phyloP scores from a whole-genome alignment of 176 grass and related monocot species.

The Aegilops sharonensis region DNA sequence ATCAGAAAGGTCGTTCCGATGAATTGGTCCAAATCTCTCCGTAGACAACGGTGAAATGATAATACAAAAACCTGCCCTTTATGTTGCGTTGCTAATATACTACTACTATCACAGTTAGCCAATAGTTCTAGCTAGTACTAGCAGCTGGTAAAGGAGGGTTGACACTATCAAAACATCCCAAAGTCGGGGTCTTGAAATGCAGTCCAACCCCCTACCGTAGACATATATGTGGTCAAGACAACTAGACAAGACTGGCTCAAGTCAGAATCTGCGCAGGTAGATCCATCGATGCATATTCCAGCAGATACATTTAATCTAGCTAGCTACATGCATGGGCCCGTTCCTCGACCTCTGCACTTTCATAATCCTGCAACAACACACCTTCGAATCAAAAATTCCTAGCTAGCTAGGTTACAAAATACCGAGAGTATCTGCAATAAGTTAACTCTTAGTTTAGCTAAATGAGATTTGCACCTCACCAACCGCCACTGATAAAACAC shows the following conservation, averaged over 20 bases:
- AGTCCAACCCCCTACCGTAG: neutral
- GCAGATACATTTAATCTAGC: neutral
- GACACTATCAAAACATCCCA: constrained; percentile 21
- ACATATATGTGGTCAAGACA: constrained; percentile 14
- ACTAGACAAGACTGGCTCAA: neutral
- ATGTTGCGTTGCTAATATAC: neutral
- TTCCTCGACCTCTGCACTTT: too few species aligned
- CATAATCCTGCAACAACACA: neutral
- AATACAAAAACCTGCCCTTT: neutral
- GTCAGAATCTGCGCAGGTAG: constrained; percentile 1
- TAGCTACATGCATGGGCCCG: too few species aligned
- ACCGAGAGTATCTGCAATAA: neutral
- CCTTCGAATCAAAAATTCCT: neutral
- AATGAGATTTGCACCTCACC: neutral
- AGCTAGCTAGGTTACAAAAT: neutral
- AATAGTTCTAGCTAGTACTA: neutral
- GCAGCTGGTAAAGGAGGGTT: neutral
- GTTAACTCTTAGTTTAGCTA: neutral
- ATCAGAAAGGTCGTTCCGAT: neutral
- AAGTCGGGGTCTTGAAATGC: neutral
- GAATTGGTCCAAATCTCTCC: constrained; percentile 15
- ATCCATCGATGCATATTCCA: neutral
- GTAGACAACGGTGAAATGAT: neutral
- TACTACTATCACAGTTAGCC: neutral
- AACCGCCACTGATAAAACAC: neutral